phyloP scores from a whole-genome alignment of 2,329 filamentous ascomycete genomes.

The Neonectria faginata region DNA sequence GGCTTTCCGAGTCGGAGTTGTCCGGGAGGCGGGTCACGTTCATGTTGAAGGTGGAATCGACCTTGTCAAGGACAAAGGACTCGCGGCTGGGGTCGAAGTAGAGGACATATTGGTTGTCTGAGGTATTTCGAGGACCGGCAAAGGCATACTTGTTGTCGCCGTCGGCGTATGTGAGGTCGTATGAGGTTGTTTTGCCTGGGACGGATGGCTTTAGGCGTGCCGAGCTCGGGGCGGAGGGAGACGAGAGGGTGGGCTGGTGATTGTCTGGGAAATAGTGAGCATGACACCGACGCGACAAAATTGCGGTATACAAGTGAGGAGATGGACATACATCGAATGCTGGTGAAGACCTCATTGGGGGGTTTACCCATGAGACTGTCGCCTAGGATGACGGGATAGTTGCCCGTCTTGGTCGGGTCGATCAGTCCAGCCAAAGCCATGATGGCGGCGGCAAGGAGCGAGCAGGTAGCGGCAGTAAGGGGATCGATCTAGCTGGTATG shows the following conservation, averaged over 20 bases:
- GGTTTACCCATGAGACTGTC: constrained; percentile 69
- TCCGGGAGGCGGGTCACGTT: constrained; percentile 80
- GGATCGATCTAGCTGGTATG: not conserved
- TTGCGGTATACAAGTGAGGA: not conserved
- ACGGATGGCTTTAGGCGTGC: constrained; percentile 65
- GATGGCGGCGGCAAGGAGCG: constrained; percentile 6
- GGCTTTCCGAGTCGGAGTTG: constrained; percentile 70
- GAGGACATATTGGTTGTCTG: constrained; percentile 72
- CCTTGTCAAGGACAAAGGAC: constrained; percentile 82
- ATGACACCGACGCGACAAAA: not conserved
- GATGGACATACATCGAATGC: constrained; percentile 67
- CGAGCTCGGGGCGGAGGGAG: constrained; percentile 59
- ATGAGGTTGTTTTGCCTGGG: constrained; percentile 62
- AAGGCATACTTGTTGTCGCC: constrained; percentile 69
- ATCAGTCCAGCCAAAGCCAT: constrained; percentile 57
- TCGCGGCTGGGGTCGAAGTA: constrained; percentile 81
- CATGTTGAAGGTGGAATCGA: constrained; percentile 88
- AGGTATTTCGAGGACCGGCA: constrained; percentile 68
- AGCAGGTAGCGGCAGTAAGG: constrained; percentile 7
- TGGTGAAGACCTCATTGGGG: constrained; percentile 69
- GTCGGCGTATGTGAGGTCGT: constrained; percentile 67
- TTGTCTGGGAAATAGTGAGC: constrained; percentile 62
- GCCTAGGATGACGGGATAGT: constrained; percentile 73
- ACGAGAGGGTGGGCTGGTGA: constrained; percentile 67
- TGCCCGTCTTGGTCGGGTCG: constrained; percentile 70